These are phyloP conservation scores for Phlyctochytrium bullatum DNA, from an alignment of 192 early-diverging fungal genomes.

Conservation along the genomic window DNA sequence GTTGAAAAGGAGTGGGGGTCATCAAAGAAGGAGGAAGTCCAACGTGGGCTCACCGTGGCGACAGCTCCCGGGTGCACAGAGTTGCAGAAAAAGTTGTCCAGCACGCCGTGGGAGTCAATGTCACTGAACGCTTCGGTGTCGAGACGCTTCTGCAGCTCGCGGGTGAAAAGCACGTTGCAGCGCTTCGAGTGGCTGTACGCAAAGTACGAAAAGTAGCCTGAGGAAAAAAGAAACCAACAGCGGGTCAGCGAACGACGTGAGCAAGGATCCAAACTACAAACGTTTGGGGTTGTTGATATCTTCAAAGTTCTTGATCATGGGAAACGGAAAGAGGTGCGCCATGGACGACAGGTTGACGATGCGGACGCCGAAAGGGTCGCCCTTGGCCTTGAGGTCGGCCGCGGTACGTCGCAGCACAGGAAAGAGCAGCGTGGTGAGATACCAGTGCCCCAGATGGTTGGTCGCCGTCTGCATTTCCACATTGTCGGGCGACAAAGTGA, in stretches of 20 bases:
- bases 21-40: background rate
- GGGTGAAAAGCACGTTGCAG: slow-evolving; percentile 51
- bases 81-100: slow-evolving; percentile 36
- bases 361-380: slow-evolving; percentile 8
- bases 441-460: slow-evolving; percentile 51
- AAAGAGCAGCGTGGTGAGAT: slow-evolving; percentile 18
- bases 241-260: no score
- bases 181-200: slow-evolving; percentile 55
- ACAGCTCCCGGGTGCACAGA: slow-evolving; percentile 39
- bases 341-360: slow-evolving; percentile 44
- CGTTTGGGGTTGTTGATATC: slow-evolving; percentile 14
- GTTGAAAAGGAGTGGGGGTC: background rate
- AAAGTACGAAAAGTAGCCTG: slow-evolving; percentile 24
- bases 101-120: slow-evolving; percentile 15
- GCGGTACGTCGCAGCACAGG: slow-evolving; percentile 14
- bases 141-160: slow-evolving; percentile 38
- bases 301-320: slow-evolving; percentile 41
- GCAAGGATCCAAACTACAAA: background rate
- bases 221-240: no score
- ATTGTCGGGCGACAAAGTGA: slow-evolving; percentile 28
- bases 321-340: slow-evolving; percentile 24
- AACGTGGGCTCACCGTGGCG: slow-evolving; percentile 9
- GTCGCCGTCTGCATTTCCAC: slow-evolving; percentile 49
- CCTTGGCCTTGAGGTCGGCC: slow-evolving; percentile 8
- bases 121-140: background rate